Conservation (phyloP, 352 stramenopile genomes). For the Pythium volutum region DNA sequence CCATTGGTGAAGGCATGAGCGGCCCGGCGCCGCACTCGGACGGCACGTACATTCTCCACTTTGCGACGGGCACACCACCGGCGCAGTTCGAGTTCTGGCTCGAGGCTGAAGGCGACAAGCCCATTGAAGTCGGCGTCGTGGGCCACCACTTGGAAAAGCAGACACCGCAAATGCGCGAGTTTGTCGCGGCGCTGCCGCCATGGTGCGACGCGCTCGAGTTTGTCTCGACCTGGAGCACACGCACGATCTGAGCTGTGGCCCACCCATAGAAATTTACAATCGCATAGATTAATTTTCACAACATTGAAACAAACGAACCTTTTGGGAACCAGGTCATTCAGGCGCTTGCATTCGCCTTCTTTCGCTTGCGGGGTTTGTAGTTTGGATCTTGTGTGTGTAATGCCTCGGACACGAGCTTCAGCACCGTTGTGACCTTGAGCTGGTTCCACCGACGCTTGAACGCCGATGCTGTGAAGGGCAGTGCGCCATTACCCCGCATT, state of each 20-base stretch:
- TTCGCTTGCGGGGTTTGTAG: too few relatives aligned
- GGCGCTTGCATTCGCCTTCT: too few relatives aligned
- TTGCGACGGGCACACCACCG: slow-evolving; percentile 52
- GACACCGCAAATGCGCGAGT: slow-evolving; percentile 51
- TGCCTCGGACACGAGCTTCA: too few relatives aligned
- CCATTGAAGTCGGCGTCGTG: slow-evolving; percentile 59
- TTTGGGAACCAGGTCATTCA: too few relatives aligned
- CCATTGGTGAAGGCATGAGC: slow-evolving; percentile 63
- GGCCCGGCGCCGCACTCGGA: slow-evolving; percentile 53
- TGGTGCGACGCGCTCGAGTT: slow-evolving; percentile 42
- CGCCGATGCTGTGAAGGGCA: too few relatives aligned
- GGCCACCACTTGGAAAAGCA: slow-evolving; percentile 55
- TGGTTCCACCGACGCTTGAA: too few relatives aligned
- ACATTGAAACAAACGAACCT: too few relatives aligned
- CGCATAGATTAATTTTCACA: too few relatives aligned
- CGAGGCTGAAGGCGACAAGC: slow-evolving; percentile 43
- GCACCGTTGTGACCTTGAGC: too few relatives aligned
- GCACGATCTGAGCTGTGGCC: slow-evolving; percentile 41
- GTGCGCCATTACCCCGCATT: too few relatives aligned
- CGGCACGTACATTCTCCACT: slow-evolving; percentile 76
- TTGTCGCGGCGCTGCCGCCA: slow-evolving; percentile 40
- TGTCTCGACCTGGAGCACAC: slow-evolving; percentile 61
- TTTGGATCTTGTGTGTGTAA: too few relatives aligned
- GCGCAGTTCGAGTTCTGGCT: slow-evolving; percentile 78
- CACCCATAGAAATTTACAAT: not conserved